Evolutionary conservation across 768 basidiomycete genomes (phyloP).

Genomic region (Auriscalpium orientale): DNA sequence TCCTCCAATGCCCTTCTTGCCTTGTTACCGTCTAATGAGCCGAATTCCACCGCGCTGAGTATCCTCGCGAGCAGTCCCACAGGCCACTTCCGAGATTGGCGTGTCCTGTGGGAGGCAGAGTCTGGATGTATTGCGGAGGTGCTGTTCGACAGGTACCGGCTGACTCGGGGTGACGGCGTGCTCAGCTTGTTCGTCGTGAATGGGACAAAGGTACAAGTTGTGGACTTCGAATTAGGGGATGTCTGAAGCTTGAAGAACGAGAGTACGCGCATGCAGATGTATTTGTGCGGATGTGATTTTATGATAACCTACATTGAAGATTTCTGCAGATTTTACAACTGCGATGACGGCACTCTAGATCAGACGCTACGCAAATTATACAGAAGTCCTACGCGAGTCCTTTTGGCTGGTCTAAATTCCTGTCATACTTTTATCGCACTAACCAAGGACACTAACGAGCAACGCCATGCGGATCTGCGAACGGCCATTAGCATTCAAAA

Average conservation of each 20-base stretch:
- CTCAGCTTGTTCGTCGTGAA: conserved; percentile 29
- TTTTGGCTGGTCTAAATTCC: neutral
- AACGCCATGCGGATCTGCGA: conserved; percentile 46
- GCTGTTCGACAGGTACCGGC: conserved; percentile 26
- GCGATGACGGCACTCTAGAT: neutral
- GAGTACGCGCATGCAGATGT: neutral
- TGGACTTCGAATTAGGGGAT: conserved; percentile 19
- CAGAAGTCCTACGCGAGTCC: neutral
- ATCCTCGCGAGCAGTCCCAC: conserved; percentile 24
- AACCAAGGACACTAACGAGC: conserved; percentile 34
- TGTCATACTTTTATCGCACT: neutral
- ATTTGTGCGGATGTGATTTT: neutral
- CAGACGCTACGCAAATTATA: neutral
- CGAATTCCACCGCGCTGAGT: conserved; percentile 25
- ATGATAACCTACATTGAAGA: neutral
- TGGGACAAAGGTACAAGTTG: conserved; percentile 21
- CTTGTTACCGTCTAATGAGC: conserved; percentile 28
- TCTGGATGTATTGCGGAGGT: conserved; percentile 28
- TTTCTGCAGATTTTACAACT: neutral
- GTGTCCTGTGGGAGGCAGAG: conserved; percentile 23
- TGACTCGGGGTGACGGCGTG: conserved; percentile 22
- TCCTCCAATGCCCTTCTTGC: conserved; percentile 18
- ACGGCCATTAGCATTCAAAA: neutral
- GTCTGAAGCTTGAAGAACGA: neutral
- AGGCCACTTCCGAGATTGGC: conserved; percentile 28